These are phyloP conservation scores for Eucalyptus victrix DNA, from an alignment of 345 rosid genomes.

Conservation along the genomic window DNA sequence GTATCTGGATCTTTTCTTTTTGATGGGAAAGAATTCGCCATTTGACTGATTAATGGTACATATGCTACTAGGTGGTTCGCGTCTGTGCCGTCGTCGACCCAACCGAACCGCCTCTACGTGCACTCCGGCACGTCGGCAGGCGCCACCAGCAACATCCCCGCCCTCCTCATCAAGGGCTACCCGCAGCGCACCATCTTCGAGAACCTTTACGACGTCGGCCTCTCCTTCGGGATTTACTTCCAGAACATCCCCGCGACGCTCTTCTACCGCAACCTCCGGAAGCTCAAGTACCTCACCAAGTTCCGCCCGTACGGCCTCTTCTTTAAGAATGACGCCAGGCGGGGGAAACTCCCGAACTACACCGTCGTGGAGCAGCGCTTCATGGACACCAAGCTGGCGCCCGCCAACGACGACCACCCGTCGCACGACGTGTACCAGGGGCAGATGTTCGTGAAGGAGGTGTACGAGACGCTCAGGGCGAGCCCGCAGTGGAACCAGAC, in stretches of 20 bases:
- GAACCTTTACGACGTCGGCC: conserved; percentile 22
- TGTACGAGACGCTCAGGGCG: conserved; percentile 23
- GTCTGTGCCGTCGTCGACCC: too few relatives aligned
- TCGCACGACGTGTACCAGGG: conserved; percentile 90
- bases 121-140: conserved; percentile 78
- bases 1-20: too few relatives aligned
- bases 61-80: background rate
- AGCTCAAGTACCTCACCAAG: conserved; percentile 37
- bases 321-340: conserved; percentile 40
- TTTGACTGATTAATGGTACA: background rate
- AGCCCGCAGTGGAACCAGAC: conserved; percentile 94
- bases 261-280: conserved; percentile 61
- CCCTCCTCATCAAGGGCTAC: conserved; percentile 48
- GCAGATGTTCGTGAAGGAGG: conserved; percentile 49
- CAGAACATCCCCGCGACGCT: conserved; percentile 83
- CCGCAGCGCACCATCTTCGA: conserved; percentile 85
- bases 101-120: too few relatives aligned
- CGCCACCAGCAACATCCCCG: conserved; percentile 73
- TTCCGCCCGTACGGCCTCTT: conserved; percentile 35
- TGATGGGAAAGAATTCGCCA: background rate
- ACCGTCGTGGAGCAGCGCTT: conserved; percentile 84
- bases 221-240: conserved; percentile 67
- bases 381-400: conserved; percentile 33
- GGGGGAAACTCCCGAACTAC: conserved; percentile 64
- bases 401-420: conserved; percentile 87